Evolutionary conservation across 2,329 filamentous ascomycete species (phyloP).

Genomic region (Macrophomina tecta): DNA sequence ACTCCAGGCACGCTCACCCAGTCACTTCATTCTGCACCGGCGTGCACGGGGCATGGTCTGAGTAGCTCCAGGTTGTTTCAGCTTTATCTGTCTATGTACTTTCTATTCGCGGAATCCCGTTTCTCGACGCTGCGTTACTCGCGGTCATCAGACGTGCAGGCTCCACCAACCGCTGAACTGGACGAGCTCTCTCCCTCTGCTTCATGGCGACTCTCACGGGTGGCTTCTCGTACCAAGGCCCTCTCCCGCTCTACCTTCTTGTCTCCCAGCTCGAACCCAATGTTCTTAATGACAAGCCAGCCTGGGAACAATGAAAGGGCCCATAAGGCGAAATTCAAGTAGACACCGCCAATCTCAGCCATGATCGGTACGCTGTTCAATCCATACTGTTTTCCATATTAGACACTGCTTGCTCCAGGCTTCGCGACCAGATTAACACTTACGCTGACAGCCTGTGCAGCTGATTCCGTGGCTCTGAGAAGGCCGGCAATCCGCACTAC

Average conservation of each 20-base stretch:
- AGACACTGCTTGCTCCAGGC: not conserved
- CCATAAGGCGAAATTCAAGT: slow-evolving; percentile 75
- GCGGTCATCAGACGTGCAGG: not conserved
- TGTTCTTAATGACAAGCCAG: slow-evolving; percentile 66
- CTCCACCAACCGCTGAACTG: not conserved
- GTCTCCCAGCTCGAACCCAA: slow-evolving; percentile 22
- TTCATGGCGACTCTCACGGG: not conserved
- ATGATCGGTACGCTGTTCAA: slow-evolving; percentile 67
- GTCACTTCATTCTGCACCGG: not conserved
- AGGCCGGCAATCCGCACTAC: slow-evolving; percentile 72
- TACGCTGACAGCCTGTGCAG: slow-evolving; percentile 70
- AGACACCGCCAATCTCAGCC: slow-evolving; percentile 69
- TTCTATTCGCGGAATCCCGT: not conserved
- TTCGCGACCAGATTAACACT: not conserved
- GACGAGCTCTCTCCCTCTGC: not conserved
- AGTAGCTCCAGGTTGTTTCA: not conserved
- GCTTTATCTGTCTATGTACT: not conserved
- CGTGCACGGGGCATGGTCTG: not conserved
- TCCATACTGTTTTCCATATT: slow-evolving; percentile 57
- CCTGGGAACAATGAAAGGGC: slow-evolving; percentile 67
- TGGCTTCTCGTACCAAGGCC: not conserved
- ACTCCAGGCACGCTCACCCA: not conserved
- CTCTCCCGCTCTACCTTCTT: slow-evolving; percentile 22
- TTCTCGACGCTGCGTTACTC: not conserved
- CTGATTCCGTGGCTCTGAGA: slow-evolving; percentile 73